These are phyloP conservation scores for Saturnispora kantuleensis DNA, from an alignment of 805 yeast genomes.

Conservation along the genomic window DNA sequence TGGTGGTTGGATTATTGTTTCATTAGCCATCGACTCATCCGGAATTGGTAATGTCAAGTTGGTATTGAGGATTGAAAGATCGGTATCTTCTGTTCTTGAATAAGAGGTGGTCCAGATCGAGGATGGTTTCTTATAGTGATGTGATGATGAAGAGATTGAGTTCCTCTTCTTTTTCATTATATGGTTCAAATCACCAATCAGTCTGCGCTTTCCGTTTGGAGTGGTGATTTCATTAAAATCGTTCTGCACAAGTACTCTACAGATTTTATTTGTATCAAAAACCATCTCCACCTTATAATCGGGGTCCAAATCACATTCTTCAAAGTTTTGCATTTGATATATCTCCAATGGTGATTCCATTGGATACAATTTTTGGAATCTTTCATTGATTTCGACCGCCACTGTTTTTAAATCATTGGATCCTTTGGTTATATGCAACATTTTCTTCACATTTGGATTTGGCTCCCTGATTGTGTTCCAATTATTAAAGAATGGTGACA, in stretches of 20 bases:
- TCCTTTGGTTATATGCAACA: slow-evolving; percentile 53
- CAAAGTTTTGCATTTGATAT: slow-evolving; percentile 54
- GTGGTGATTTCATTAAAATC: slow-evolving; percentile 23
- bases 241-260: slow-evolving; percentile 35
- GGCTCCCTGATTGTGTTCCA: neutral
- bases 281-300: slow-evolving; percentile 60
- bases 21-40: slow-evolving; percentile 7
- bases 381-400: slow-evolving; percentile 41
- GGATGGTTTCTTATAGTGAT: slow-evolving; percentile 1
- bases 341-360: slow-evolving; percentile 45
- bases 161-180: slow-evolving; percentile 26
- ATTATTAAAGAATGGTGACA: slow-evolving; percentile 7
- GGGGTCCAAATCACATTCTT: slow-evolving; percentile 70
- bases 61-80: slow-evolving; percentile 3
- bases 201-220: slow-evolving; percentile 17
- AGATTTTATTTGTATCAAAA: slow-evolving; percentile 40
- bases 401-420: slow-evolving; percentile 37
- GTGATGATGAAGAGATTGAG: slow-evolving; percentile 9
- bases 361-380: slow-evolving; percentile 60
- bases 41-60: slow-evolving; percentile 12
- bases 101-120: slow-evolving; percentile 17
- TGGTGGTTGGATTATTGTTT: slow-evolving; percentile 16
- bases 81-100: slow-evolving; percentile 8
- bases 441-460: slow-evolving; percentile 29
- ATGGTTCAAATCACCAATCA: slow-evolving; percentile 19